Base-by-base conservation (phyloP, 257 asterid species). In the Petunia secreta region DNA sequence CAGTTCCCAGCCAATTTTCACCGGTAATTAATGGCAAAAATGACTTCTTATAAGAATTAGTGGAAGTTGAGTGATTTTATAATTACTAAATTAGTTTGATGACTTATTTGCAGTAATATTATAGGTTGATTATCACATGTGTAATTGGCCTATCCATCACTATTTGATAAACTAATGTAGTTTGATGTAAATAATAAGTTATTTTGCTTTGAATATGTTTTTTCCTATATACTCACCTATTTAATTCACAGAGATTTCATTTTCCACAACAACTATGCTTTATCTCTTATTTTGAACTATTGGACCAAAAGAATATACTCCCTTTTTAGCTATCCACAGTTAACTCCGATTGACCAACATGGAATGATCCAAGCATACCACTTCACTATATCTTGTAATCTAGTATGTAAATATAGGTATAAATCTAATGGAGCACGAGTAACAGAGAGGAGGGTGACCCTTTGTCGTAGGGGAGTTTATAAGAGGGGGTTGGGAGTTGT, bases 311-410 rank as follows among this genome's bases (percentile, higher is more conserved):
- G 5, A n/a, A 43, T 44, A 67, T 41, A 41, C 55, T 43, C 75
- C 15, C 55, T 7, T 8, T 39, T n/a, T n/a, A 0, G 10, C 10
- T 41, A 41, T 67, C 54, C 15, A 41, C 15, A 25, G 75, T 7
- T 67, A n/a, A 3, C 75, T 41, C 54, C n/a, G 75, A 41, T 67
- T 41, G 54, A 41, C 38, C 75, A 67, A 67, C 54, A 67, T 40
- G 75, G 15, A 15, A 67, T 67, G 34, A 66, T 66, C 53, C 75
- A 40, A 59, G 11, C 39, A 25, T 2, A 63, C 71, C 54, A 7
- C 11, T 41, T 66, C 15, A 15, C 8, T 64, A 63, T 46, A 25
- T 36, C 3, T 36, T 36, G 40, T 63, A 63, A 62, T 8, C 41
- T 62, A 60, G 8, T 25, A 34, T 25, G 11, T 37, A 60, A 25